Base-by-base conservation (phyloP, 768 basidiomycete genomes). In the Mycena olivaceomarginata region DNA sequence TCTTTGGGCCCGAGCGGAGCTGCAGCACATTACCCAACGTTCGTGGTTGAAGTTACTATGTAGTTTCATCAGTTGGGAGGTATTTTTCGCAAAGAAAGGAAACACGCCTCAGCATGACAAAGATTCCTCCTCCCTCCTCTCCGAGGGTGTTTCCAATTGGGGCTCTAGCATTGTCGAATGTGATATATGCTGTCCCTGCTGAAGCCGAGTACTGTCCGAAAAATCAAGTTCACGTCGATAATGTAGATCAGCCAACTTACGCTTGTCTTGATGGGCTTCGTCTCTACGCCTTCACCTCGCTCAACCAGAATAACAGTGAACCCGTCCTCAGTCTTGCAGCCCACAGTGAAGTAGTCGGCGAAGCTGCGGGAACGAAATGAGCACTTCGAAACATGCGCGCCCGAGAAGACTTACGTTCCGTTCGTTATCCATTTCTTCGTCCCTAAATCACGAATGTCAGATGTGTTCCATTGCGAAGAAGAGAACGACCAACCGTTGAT, bases 401-500 rank as follows among this genome's bases (percentile, higher is more conserved):
- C 74, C 51, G 83, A 67, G 25, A 81, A 79, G n/a, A 86, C 90
- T 84, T 76, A 91, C 87, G 89, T 91, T 85, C 93, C 93, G 80
- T 95, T 95, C n/a, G 94, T 94, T 79, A 95, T 95, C 94, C 94
- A 96, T 86, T 96, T 96, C 90, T 96, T 97, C 37, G 91, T 92
- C 2, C 94, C 86, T 86, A 37, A n/a, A 22, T 39, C 7, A 3
- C 39, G 8, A 22, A 18, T 5, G 25, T 75, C 13, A 18, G n/a
- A 37, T 25, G 8, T 9, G 11, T 57, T 1, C 40, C 25, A 41
- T 16, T 53, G 11, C n/a, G 46, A n/a, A 67, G 39, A 56, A 66
- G 22, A 59, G 15, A 41, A 5, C 16, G 31, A 41, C 84, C 57
- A 69, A 86, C 90, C 97, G 79, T 95, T 96, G 80, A 98, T 92